These are phyloP conservation scores for Hypoxylon trugodes DNA, from an alignment of 495 filamentous ascomycete species.

Conservation along the genomic window DNA sequence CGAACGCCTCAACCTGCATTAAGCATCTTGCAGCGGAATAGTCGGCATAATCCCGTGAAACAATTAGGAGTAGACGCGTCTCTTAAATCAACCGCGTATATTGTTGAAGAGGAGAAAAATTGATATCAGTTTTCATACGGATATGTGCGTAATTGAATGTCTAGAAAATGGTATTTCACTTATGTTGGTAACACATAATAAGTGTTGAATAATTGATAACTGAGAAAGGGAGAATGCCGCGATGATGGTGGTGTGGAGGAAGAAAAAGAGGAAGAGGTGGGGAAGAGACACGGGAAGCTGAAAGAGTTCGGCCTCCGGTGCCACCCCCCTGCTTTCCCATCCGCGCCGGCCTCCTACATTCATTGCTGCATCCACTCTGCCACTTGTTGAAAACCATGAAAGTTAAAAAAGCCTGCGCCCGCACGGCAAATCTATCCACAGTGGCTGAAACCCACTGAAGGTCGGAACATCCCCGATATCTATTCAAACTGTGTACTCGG, in stretches of 20 bases:
- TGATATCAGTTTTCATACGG: constrained; percentile 13
- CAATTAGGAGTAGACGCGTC: constrained; percentile 18
- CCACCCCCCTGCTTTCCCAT: constrained; percentile 22
- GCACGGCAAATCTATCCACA: constrained; percentile 21
- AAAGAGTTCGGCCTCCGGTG: constrained; percentile 12
- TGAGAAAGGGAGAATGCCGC: constrained; percentile 10
- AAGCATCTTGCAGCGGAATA: constrained; percentile 22
- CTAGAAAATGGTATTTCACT: too few relatives aligned
- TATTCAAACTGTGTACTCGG: neutral
- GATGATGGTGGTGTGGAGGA: constrained; percentile 14
- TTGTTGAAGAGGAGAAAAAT: neutral
- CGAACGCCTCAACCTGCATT: constrained; percentile 1
- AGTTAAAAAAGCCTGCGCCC: too few relatives aligned
- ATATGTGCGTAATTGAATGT: neutral
- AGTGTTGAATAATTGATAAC: constrained; percentile 1
- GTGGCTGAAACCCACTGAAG: constrained; percentile 26
- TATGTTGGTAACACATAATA: neutral
- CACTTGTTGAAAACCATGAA: too few relatives aligned
- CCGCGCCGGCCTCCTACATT: constrained; percentile 2
- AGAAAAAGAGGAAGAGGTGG: neutral
- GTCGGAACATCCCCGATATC: constrained; percentile 13
- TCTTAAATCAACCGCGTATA: neutral
- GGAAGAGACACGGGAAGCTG: neutral
- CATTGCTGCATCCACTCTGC: too few relatives aligned
- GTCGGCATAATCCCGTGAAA: constrained; percentile 20